Evolutionary conservation across 768 basidiomycete genomes (phyloP).

Genomic region (Filobasidium wieringae): DNA sequence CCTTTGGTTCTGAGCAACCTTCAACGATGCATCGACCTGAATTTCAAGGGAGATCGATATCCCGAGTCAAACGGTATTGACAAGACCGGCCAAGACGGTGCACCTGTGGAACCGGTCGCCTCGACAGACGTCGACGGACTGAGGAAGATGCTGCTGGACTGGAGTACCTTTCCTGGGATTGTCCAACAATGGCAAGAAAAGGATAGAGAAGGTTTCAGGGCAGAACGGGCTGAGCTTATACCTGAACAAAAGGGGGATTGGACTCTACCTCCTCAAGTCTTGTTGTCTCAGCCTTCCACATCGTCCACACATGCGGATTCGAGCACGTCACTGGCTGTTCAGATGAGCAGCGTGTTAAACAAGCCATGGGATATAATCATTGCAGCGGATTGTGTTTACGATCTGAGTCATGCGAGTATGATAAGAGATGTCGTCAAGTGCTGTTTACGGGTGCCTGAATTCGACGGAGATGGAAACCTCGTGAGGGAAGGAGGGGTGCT

Average conservation of each 20-base stretch:
- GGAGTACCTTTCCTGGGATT: slow-evolving; percentile 29
- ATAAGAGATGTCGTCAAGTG: slow-evolving; percentile 29
- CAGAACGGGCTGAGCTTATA: not conserved
- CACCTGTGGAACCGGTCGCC: not conserved
- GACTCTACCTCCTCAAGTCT: not conserved
- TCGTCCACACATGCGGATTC: not conserved
- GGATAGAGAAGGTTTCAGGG: not conserved
- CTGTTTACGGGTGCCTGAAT: slow-evolving; percentile 27
- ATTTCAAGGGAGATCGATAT: slow-evolving; percentile 17
- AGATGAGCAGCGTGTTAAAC: not conserved
- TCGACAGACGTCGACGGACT: slow-evolving; percentile 6
- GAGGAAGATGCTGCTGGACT: slow-evolving; percentile 31
- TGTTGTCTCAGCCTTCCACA: no score
- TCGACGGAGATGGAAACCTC: slow-evolving; percentile 6
- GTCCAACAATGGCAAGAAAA: not conserved
- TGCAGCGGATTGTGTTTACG: slow-evolving; percentile 38
- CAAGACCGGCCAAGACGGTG: not conserved
- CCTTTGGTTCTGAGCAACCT: slow-evolving; percentile 32
- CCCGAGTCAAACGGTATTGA: not conserved
- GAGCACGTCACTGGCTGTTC: not conserved
- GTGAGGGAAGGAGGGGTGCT: slow-evolving; percentile 31
- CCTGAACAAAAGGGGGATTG: not conserved
- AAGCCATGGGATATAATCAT: slow-evolving; percentile 34
- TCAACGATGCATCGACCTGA: slow-evolving; percentile 33
- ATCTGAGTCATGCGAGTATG: slow-evolving; percentile 34